phyloP scores from a whole-genome alignment of 1,139 yeast genomes.

The Scheffersomyces illinoinensis region DNA sequence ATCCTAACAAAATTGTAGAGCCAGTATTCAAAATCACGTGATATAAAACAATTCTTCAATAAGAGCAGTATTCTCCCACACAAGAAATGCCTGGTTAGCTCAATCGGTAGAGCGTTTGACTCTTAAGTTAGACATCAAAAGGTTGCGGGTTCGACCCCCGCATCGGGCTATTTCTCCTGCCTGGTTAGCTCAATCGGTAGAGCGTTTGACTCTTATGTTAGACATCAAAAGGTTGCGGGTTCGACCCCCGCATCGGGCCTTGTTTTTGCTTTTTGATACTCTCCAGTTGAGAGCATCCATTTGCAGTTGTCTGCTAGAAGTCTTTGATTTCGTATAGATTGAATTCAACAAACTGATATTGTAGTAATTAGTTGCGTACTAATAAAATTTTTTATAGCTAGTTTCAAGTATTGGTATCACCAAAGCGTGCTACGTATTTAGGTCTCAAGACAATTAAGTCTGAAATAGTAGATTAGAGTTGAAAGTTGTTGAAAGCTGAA shows the following conservation, averaged over 20 bases:
- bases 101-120: conserved; percentile 17
- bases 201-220: conserved; percentile 11
- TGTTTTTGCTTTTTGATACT: not conserved
- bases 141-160: conserved; percentile 55
- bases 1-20: too few species aligned
- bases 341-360: too few species aligned
- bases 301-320: too few species aligned
- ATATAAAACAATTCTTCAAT: not conserved
- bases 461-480: not conserved
- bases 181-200: conserved; percentile 16
- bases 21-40: not conserved
- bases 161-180: conserved; percentile 34
- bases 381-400: too few species aligned
- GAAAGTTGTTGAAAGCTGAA: not conserved
- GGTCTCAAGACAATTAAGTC: not conserved
- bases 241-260: conserved; percentile 53
- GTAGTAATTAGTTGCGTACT: too few species aligned
- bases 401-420: not conserved
- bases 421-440: not conserved
- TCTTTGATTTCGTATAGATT: too few species aligned
- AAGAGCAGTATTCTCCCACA: not conserved
- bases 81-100: conserved; percentile 12
- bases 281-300: too few species aligned
- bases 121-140: conserved; percentile 28
- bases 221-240: conserved; percentile 49